phyloP scores from a whole-genome alignment of 23 red algal species.

The Gracilaria domingensis region DNA sequence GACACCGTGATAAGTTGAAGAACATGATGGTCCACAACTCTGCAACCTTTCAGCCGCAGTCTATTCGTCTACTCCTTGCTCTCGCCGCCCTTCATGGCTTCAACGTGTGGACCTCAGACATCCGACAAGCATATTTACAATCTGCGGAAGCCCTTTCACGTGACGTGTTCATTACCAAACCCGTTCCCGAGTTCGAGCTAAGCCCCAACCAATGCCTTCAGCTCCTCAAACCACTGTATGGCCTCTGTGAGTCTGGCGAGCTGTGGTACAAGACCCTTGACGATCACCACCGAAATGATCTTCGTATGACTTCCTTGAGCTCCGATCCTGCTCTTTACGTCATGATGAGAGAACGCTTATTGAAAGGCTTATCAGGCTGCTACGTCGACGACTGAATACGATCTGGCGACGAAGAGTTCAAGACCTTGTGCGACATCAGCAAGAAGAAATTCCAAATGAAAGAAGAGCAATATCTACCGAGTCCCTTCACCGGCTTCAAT shows the following conservation, averaged over 20 bases:
- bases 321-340: constrained; percentile 45
- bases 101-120: constrained; percentile 19
- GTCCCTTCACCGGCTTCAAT: not conserved
- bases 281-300: constrained; percentile 25
- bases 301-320: constrained; percentile 6
- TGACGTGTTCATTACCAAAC: constrained; percentile 36
- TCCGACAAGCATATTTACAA: constrained; percentile 44
- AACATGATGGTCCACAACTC: constrained; percentile 37
- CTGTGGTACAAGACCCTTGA: constrained; percentile 30
- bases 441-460: not conserved
- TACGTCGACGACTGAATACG: constrained; percentile 42
- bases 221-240: constrained; percentile 23
- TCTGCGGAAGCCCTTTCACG: constrained; percentile 5
- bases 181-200: constrained; percentile 35
- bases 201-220: constrained; percentile 26
- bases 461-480: not conserved
- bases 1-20: not conserved
- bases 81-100: constrained; percentile 26
- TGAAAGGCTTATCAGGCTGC: not conserved
- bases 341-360: not conserved
- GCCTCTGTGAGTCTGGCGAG: constrained; percentile 34
- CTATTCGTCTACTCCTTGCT: constrained; percentile 14
- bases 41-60: constrained; percentile 47
- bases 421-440: not conserved
- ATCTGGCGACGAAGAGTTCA: not conserved